Evolutionary conservation across 371 early-diverging fungal species (phyloP), one percentile per base, ranked within the genome.

Genomic region (Mortierella sp.): DNA sequence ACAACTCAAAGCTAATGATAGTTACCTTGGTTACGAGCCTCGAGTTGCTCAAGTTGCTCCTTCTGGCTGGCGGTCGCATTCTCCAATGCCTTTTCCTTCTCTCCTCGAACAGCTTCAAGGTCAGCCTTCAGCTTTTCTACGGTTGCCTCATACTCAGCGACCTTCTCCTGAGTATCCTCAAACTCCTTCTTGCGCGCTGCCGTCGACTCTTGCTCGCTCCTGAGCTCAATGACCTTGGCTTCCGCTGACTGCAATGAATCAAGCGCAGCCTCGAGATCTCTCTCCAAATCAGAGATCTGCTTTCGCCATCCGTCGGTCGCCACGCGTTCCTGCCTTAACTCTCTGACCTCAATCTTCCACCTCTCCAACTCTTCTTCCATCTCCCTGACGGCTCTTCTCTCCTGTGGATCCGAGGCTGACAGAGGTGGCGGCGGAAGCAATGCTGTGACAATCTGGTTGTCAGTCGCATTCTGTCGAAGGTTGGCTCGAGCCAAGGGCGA

Each of bases 191-290:
- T 67, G 40, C 40, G 31, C 1, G 72, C 59, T 21, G 28, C 69
- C 6, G 73, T 34, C 21, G 73, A 59, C 16, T 78, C 54, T n/a
- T 76, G 73, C 46, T 72, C 78, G 14, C 71, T 61, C 71, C 67
- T 67, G 48, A 54, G 46, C n/a, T 78, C 75, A 34, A 76, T 73
- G 14, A 71, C 78, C 51, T 70, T 72, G 0, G 75, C 81, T 50
- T 85, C 85, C 26, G 81, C 75, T 3, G 61, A 24, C 37, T 81
- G 76, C 26, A 85, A 54, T 16, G 85, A 61, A 21, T 85, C 85
- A 34, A 85, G 69, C 13, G 85, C 85, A 13, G 74, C 51, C 64
- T 76, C 85, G 31, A 85, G 81, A 67, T 85, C 85, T 4, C 85
- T 76, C 74, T 85, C 78, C 48, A 85, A 46, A 31, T 59, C 69